Evolutionary conservation across 2,329 filamentous ascomycete genomes (phyloP).

Genomic region (Phyllosticta paracitricarpa): DNA sequence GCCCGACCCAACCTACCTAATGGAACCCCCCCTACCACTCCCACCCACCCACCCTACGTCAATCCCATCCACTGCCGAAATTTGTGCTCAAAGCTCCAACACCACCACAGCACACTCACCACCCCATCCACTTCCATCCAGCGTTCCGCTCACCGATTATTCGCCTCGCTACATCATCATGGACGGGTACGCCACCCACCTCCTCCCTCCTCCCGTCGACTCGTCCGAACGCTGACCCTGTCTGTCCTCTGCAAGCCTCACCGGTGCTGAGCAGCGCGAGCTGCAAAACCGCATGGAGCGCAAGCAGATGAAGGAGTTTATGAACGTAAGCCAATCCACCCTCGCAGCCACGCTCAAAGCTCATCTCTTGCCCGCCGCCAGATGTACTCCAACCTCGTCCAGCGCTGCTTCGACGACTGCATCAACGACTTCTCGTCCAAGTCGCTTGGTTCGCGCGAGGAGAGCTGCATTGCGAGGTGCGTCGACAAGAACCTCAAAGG

Average conservation of each 20-base stretch:
- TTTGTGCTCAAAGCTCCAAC: conserved; percentile 1
- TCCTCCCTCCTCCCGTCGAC: not conserved
- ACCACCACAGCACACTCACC: not conserved
- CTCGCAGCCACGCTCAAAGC: not conserved
- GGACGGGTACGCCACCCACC: conserved; percentile 15
- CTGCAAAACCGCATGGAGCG: conserved; percentile 91
- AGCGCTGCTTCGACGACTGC: conserved; percentile 93
- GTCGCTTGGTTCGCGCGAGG: conserved; percentile 77
- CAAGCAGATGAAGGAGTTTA: conserved; percentile 98
- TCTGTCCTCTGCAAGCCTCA: conserved; percentile 47
- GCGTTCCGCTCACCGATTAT: not conserved
- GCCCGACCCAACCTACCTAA: conserved; percentile 1
- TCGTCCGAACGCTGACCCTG: not conserved
- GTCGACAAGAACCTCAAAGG: conserved; percentile 94
- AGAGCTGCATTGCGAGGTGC: conserved; percentile 85
- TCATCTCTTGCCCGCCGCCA: conserved; percentile 21
- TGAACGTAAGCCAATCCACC: conserved; percentile 62
- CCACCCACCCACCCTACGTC: conserved; percentile 1
- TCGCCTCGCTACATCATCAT: conserved; percentile 11
- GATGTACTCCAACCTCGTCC: conserved; percentile 67
- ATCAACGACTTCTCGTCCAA: conserved; percentile 99
- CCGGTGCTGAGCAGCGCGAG: conserved; percentile 74
- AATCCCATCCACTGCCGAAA: conserved; percentile 5
- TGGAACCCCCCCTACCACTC: too few species aligned
- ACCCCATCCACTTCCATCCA: not conserved